Percentiles rank a stretch among this genome's conserved stretches.
Conservation (phyloP, 495 filamentous ascomycete genomes). For the Endocarpon pusillum region DNA sequence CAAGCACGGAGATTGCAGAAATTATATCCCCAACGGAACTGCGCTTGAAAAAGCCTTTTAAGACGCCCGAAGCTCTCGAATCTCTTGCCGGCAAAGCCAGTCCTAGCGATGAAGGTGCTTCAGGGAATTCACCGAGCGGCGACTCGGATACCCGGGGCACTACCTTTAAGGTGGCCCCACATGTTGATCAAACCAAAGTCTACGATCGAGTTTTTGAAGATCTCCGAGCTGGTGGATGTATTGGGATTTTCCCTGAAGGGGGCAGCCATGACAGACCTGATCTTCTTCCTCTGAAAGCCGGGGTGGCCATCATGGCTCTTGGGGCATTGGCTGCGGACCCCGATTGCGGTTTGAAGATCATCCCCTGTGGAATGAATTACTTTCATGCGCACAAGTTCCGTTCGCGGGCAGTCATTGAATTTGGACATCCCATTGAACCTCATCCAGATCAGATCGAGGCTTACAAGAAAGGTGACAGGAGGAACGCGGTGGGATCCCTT, state of each 20-base stretch:
- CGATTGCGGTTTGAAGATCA: conserved; percentile 83
- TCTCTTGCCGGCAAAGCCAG: conserved; percentile 67
- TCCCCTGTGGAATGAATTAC: conserved; percentile 99
- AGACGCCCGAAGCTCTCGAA: conserved; percentile 42
- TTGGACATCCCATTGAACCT: conserved; percentile 74
- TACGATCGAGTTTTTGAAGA: conserved; percentile 83
- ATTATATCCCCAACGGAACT: conserved; percentile 69
- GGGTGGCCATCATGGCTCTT: conserved; percentile 94
- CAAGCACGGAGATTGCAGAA: conserved; percentile 64
- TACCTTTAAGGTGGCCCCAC: conserved; percentile 74
- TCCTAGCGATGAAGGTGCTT: conserved; percentile 38
- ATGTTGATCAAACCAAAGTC: conserved; percentile 85
- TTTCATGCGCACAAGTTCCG: conserved; percentile 99
- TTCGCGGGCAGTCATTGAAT: conserved; percentile 90
- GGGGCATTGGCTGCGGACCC: conserved; percentile 80
- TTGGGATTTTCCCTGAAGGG: conserved; percentile 96
- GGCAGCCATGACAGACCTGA: conserved; percentile 94
- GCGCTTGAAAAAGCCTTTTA: conserved; percentile 72
- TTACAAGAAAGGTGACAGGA: conserved; percentile 64
- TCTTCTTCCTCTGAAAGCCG: conserved; percentile 87
- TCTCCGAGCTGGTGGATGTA: conserved; percentile 66
- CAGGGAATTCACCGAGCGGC: conserved; percentile 20
- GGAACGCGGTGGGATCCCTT: conserved; percentile 66
- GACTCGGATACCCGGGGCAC: conserved; percentile 46
- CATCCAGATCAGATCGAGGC: conserved; percentile 65